Evolutionary conservation across 2,329 filamentous ascomycete genomes (phyloP), one percentile per base, ranked within the genome.

Genomic region (Stemphylium beticola): DNA sequence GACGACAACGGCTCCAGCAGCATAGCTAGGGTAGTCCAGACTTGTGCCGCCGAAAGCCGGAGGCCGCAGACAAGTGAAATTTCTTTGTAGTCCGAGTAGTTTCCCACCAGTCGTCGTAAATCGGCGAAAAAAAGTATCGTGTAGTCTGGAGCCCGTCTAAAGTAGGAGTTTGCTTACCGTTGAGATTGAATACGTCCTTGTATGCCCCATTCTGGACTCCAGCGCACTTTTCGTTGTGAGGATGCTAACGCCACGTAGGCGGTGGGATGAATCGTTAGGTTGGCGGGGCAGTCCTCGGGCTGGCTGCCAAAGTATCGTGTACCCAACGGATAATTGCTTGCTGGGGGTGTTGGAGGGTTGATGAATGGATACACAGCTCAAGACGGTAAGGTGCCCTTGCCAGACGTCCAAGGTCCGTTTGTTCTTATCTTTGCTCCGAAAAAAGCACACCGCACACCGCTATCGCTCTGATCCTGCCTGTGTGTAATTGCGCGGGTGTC

Each of bases 171-270:
- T 51, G 71, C 73, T 71, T 63, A 75, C 73, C 53, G 67, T 72
- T 6, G 69, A 73, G 20, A 75, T 74, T 14, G 70, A 73, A 54
- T 75, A 75, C 51, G 70, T 75, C 50, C 72, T 65, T 46, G 68
- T 60, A 37, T 67, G 67, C 44, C 67, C 57, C 67, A 72, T 73
- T 8, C 2, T 54, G 20, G 42, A 29, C 38, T 39, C 40, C 47
- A 47, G 40, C 22, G 18, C 20, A 12, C 22, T 36, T 24, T 33
- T 20, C 33, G 24, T 51, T 38, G 39, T 49, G 32, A 22, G 40
- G 42, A 36, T 45, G 26, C 26, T 11, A 20, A 26, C 32, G 44
- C 53, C 33, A 46, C 42, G 48, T 47, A 49, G 49, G 37, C 47
- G 32, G 48, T 43, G 36, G 36, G 18, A 22, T 22, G 37, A 20